Evolutionary conservation across 768 basidiomycete species (phyloP), one percentile per base, ranked within the genome.

Genomic region (Lactarius tabidus): DNA sequence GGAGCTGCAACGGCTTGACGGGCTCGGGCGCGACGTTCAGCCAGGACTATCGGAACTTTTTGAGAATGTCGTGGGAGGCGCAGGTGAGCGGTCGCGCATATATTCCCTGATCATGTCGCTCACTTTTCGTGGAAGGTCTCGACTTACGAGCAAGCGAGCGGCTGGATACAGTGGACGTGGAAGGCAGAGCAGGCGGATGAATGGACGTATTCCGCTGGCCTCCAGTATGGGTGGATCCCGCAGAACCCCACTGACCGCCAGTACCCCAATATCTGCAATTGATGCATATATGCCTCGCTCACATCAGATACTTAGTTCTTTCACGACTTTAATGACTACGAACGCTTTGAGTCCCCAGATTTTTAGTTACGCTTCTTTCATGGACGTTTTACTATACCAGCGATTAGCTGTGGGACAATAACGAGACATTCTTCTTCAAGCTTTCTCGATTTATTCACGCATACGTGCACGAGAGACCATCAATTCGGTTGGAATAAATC

Each of bases 81-180:
- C 94, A 95, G 75, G 84, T 85, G 18, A 41, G 73, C 51, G 23
- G 10, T 23, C 17, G 45, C 23, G 23, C 14, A 12, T n/a, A 48
- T 48, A 45, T n/a, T 15, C 2, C 6, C 6, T 67, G 3, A 41
- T 38, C 10, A 20, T 17, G 45, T 12, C 23, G 14, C 41, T 20
- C 39, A 9, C 61, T 20, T 41, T 20, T 41, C 20, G 41, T 28
- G 17, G 4, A 56, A 76, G 74, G 70, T 71, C n/a, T 85, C 82
- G 58, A 79, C 90, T 3, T 92, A 81, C 65, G 90, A 92, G 78
- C 77, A 77, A 58, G 86, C 79, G n/a, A 77, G 79, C 57, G 90
- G 90, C 3, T 92, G 90, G 90, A 74, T 91, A 28, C 84, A 87
- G 73, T 91, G 90, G 91, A 85, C 89, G 1, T 93, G 91, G 91